Evolutionary conservation across 768 basidiomycete species (phyloP).

Genomic region (Podaxis sp.): DNA sequence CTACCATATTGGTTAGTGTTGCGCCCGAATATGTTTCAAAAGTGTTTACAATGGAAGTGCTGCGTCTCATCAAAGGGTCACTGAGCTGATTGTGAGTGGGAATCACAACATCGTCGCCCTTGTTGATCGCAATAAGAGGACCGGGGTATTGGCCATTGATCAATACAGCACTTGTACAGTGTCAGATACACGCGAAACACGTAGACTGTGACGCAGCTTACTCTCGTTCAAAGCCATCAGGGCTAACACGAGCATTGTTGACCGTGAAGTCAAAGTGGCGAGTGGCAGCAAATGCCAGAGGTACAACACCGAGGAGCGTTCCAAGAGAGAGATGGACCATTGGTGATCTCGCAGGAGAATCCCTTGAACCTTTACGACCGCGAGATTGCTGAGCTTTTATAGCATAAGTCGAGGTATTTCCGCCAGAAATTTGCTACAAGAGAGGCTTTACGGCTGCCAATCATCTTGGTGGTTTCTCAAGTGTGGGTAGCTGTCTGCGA

Average conservation of each 20-base stretch:
- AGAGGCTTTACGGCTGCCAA: not conserved
- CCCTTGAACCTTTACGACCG: not conserved
- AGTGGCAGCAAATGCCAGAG: constrained; percentile 6
- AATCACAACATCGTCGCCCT: constrained; percentile 34
- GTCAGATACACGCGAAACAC: not conserved
- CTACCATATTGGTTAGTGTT: not conserved
- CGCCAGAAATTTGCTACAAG: not conserved
- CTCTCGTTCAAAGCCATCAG: constrained; percentile 39
- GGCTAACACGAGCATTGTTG: constrained; percentile 39
- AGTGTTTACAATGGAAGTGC: constrained; percentile 27
- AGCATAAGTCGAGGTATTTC: constrained; percentile 5
- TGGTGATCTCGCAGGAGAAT: not conserved
- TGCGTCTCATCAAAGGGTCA: constrained; percentile 33
- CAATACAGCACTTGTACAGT: constrained; percentile 29
- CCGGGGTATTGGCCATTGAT: constrained; percentile 43
- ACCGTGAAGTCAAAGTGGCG: constrained; percentile 22
- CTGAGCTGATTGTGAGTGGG: constrained; percentile 31
- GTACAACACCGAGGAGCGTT: constrained; percentile 1
- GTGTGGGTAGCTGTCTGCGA: constrained; percentile 7
- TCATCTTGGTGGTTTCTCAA: constrained; percentile 7
- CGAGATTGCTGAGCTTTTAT: not conserved
- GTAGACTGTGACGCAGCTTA: not conserved
- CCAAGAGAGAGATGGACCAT: constrained; percentile 5
- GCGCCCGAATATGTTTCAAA: not conserved
- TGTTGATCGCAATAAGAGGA: constrained; percentile 38